A percentile compares a stretch with the other conserved stretches of the same genome.
Conservation (phyloP, 73 alveolate species). For the Paramecium tetraurelia region DNA sequence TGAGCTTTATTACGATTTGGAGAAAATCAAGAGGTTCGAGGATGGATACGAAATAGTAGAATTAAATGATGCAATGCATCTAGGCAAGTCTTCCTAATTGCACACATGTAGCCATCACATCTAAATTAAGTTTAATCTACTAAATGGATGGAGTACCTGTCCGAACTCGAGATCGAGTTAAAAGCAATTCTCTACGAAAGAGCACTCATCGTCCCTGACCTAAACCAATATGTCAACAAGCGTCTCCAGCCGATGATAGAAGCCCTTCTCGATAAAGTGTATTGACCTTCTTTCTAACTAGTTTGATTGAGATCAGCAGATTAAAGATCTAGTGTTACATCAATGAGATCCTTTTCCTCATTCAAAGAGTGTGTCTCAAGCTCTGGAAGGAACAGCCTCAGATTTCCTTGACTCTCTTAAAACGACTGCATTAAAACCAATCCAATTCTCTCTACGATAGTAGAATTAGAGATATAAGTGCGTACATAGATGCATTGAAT, state of each 20-base stretch:
- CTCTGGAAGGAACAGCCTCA: constrained; percentile 14
- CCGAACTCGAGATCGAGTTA: background rate
- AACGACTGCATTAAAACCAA: background rate
- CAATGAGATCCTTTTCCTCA: background rate
- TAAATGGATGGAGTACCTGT: background rate
- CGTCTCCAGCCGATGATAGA: background rate
- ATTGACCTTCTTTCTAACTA: background rate
- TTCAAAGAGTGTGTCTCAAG: background rate
- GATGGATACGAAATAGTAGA: background rate
- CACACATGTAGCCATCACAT: background rate
- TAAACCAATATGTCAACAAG: background rate
- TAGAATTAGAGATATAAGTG: background rate
- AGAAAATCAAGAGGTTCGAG: background rate
- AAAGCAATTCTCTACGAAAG: background rate
- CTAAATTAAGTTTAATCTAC: background rate
- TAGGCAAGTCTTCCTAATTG: background rate
- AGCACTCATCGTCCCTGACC: background rate
- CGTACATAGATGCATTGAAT: background rate
- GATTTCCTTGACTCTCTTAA: background rate
- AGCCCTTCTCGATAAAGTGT: background rate
- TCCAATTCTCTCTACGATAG: background rate
- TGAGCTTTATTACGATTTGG: background rate
- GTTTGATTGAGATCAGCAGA: background rate
- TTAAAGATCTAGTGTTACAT: background rate
- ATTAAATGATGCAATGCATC: background rate